Conservation (phyloP, 306 rosid species). For the Prosopis cineraria region DNA sequence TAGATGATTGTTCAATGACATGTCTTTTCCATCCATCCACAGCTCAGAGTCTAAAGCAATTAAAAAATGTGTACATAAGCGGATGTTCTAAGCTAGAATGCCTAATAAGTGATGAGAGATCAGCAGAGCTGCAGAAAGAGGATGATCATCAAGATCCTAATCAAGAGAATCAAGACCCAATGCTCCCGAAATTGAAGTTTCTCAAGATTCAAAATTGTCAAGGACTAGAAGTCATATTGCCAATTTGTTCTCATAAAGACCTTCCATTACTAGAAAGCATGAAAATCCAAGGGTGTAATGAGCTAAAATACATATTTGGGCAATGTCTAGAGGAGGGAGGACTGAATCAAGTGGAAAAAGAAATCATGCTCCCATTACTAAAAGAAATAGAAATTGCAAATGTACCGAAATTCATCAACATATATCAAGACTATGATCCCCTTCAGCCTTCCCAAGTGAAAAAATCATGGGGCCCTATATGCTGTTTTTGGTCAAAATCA, state of each 20-base stretch:
- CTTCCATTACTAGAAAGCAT: slow-evolving; percentile 18
- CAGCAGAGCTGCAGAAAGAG: neutral
- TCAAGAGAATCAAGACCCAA: neutral
- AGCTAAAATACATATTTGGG: slow-evolving; percentile 31
- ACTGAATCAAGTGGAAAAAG: neutral
- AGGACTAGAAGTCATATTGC: slow-evolving; percentile 20
- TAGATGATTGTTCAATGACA: neutral
- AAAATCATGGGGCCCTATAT: neutral
- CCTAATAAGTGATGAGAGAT: neutral
- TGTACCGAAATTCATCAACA: neutral
- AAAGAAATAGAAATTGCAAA: neutral
- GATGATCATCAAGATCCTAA: neutral
- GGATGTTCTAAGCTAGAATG: neutral
- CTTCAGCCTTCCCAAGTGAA: too few species aligned
- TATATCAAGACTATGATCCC: neutral
- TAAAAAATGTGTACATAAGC: neutral
- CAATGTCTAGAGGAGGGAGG: neutral
- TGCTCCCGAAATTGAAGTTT: slow-evolving; percentile 30
- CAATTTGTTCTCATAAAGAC: slow-evolving; percentile 1
- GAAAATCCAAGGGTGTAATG: neutral
- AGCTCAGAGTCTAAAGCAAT: neutral
- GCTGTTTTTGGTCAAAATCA: too few species aligned
- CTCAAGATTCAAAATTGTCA: slow-evolving; percentile 10
- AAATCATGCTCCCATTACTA: neutral
- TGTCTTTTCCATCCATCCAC: neutral